These are phyloP conservation scores for Cucumis hystrix DNA, from an alignment of 306 rosid species.

Conservation along the genomic window DNA sequence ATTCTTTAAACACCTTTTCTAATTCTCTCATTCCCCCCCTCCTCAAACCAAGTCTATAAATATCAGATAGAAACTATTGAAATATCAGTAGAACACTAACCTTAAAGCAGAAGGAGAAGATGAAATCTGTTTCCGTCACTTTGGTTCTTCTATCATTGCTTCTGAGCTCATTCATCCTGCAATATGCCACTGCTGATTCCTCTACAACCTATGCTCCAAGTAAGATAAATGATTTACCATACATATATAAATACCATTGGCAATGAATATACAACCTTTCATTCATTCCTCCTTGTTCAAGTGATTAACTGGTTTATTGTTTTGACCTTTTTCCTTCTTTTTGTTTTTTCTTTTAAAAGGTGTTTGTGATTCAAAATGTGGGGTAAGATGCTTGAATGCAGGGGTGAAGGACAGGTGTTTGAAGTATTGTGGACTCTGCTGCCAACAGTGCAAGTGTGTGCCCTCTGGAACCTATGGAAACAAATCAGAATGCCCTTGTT, in stretches of 20 bases:
- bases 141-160: slow-evolving; percentile 2
- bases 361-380: slow-evolving; percentile 13
- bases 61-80: background rate
- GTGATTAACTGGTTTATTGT: background rate
- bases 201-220: background rate
- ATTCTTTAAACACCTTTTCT: background rate
- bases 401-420: slow-evolving; percentile 16
- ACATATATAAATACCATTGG: background rate
- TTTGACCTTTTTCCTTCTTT: background rate
- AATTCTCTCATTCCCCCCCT: background rate
- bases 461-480: slow-evolving; percentile 24
- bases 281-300: background rate
- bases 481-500: slow-evolving; percentile 26
- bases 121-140: background rate
- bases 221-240: background rate
- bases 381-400: slow-evolving; percentile 16
- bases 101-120: background rate
- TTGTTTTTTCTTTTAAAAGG: background rate
- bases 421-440: slow-evolving; percentile 23
- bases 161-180: slow-evolving; percentile 10
- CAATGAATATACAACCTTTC: background rate
- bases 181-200: slow-evolving; percentile 1
- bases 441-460: slow-evolving; percentile 16
- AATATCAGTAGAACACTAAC: background rate
- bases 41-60: background rate